Evolutionary conservation across 805 yeast species (phyloP), one percentile per base, ranked within the genome.

Genomic region (Ogataea glucozyma): DNA sequence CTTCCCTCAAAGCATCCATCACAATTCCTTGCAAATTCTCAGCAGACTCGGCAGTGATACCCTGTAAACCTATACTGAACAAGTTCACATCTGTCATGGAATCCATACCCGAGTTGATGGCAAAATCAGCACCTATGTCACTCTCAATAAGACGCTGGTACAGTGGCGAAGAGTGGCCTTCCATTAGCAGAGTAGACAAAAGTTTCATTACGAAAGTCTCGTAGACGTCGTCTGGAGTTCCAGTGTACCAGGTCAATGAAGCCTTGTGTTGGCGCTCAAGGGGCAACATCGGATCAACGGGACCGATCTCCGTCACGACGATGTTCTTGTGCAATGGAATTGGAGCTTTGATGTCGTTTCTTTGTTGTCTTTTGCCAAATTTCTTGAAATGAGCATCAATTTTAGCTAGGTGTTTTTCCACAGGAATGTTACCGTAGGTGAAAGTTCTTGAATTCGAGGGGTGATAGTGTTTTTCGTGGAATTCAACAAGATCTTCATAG

Each of bases 101-200:
- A 46, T 91, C 97, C 41, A 88, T 70, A 1, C 99, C 99, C 0
- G 95, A 72, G 58, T 93, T 93, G 4, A 88, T 85, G 1, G 91
- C 70, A 58, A 83, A 93, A 51, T 93, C 97, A 39, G 86, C 78
- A 31, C 93, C 98, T 24, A 83, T 59, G 1, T 91, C 93, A 1
- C 85, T 66, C 61, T 93, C 99, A 42, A 93, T 85, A 42, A 93
- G 69, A n/a, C 78, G 78, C 62, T 89, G 88, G 63, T 90, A 88
- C 42, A 93, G 71, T 6, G 95, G 91, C 5, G 98, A 84, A 10
- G 93, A 85, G 58, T 91, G 98, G 2, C 98, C 98, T 59, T 88
- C 96, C 51, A 83, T 77, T 24, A 93, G 69, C 40, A 93, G 67
- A 18, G 82, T 76, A 16, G 86, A 78, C 36, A 89, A 66, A 8